These are phyloP conservation scores for Cystobasidium slooffiae DNA, from an alignment of 1,284 basidiomycete genomes.

Conservation along the genomic window DNA sequence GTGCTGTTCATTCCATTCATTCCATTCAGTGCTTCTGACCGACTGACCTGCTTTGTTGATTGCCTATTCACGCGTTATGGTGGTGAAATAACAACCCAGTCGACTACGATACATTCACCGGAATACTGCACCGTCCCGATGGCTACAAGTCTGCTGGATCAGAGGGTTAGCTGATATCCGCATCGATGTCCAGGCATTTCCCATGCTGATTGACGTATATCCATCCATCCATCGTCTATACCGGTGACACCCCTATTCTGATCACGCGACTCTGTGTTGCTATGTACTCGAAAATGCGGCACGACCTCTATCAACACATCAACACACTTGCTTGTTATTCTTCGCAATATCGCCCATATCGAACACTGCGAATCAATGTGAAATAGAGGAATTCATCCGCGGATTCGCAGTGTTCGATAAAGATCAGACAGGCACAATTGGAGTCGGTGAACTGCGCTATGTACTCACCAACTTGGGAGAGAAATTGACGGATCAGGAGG, in stretches of 20 bases:
- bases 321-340: no score
- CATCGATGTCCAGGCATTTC: no score
- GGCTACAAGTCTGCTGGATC: constrained; percentile 96
- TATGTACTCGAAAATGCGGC: no score
- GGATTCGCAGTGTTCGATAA: constrained; percentile 99
- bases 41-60: constrained; percentile 48
- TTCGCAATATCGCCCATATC: no score
- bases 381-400: constrained; percentile 94
- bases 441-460: constrained; percentile 87
- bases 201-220: not conserved
- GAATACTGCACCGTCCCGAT: constrained; percentile 90
- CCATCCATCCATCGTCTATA: constrained; percentile 20
- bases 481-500: constrained; percentile 97
- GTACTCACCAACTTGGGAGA: constrained; percentile 94
- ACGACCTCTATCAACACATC: no score
- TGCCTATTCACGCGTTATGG: constrained; percentile 4
- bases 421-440: constrained; percentile 95
- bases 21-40: no score
- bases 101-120: constrained; percentile 85
- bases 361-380: not conserved
- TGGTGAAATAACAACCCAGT: constrained; percentile 61
- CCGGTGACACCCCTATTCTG: constrained; percentile 2
- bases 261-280: constrained; percentile 15
- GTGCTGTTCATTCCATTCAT: constrained; percentile 56
- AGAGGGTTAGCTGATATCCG: constrained; percentile 66